phyloP scores from a whole-genome alignment of 164 flowering plant genomes.

The Akebia trifoliata region DNA sequence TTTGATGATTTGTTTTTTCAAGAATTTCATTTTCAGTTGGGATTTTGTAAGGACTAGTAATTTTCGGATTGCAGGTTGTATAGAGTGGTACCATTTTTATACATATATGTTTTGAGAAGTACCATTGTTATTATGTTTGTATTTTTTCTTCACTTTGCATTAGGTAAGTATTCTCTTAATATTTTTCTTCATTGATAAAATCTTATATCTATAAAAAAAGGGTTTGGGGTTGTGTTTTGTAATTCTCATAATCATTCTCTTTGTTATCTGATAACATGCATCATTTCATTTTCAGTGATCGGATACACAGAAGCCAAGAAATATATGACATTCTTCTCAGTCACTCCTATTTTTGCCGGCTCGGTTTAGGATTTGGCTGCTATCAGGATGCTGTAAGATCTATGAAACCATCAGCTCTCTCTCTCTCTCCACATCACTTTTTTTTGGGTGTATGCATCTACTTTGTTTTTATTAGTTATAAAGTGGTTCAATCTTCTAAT shows the following conservation, averaged over 20 bases:
- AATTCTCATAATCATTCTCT: neutral
- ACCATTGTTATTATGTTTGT: too few species aligned
- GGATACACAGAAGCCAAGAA: constrained; percentile 81
- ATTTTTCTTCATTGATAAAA: too few species aligned
- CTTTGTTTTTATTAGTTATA: constrained; percentile 3
- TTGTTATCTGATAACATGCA: neutral
- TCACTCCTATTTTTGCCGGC: constrained; percentile 84
- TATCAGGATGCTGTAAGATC: constrained; percentile 91
- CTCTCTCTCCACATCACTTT: neutral
- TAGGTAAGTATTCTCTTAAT: too few species aligned
- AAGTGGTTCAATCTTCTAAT: constrained; percentile 16
- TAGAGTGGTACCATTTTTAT: too few species aligned
- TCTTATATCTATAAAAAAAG: too few species aligned
- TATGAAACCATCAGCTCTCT: constrained; percentile 2
- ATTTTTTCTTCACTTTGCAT: too few species aligned
- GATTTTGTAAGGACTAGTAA: too few species aligned
- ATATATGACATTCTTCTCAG: constrained; percentile 72
- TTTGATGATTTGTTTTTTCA: too few species aligned
- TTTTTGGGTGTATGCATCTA: neutral
- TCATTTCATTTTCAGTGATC: constrained; percentile 47
- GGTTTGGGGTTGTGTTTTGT: neutral
- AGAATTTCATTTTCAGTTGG: too few species aligned
- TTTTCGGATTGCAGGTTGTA: too few species aligned
- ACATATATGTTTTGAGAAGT: too few species aligned
- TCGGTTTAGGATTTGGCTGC: too few species aligned